phyloP scores from a whole-genome alignment of 2,329 filamentous ascomycete species.

The Eutypa lata region DNA sequence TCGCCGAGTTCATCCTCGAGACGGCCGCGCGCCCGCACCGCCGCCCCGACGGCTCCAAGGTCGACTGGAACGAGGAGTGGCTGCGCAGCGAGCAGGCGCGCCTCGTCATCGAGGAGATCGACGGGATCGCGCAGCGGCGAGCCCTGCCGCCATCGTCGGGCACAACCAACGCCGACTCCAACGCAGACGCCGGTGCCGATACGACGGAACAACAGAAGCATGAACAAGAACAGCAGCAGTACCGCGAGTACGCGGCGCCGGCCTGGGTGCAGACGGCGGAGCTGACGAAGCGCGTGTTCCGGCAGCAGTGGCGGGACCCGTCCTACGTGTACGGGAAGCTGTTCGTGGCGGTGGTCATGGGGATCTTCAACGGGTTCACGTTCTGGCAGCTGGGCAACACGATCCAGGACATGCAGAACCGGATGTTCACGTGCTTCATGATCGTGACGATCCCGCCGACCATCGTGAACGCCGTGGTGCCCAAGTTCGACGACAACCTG shows the following conservation, averaged over 20 bases:
- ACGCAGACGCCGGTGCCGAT: too few species aligned
- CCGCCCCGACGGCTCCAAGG: slow-evolving; percentile 32
- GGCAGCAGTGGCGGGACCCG: slow-evolving; percentile 72
- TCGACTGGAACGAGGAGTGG: slow-evolving; percentile 79
- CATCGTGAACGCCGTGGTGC: slow-evolving; percentile 69
- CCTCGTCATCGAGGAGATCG: slow-evolving; percentile 61
- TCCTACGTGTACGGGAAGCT: slow-evolving; percentile 76
- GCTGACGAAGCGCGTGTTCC: slow-evolving; percentile 68
- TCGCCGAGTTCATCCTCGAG: slow-evolving; percentile 49
- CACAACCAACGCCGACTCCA: slow-evolving; percentile 10
- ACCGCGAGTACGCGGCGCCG: slow-evolving; percentile 63
- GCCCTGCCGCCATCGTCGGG: slow-evolving; percentile 10
- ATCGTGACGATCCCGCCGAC: slow-evolving; percentile 66
- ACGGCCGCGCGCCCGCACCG: slow-evolving; percentile 35
- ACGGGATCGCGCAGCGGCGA: slow-evolving; percentile 45
- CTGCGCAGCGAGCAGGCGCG: slow-evolving; percentile 59
- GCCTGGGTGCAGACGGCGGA: slow-evolving; percentile 59
- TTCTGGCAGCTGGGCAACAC: slow-evolving; percentile 68
- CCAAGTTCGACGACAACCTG: slow-evolving; percentile 75
- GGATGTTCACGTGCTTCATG: slow-evolving; percentile 71
- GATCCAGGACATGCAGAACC: slow-evolving; percentile 68
- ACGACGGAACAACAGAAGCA: slow-evolving; percentile 44
- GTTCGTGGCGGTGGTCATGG: slow-evolving; percentile 67
- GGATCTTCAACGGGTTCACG: slow-evolving; percentile 77
- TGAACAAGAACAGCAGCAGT: slow-evolving; percentile 3